These are phyloP conservation scores for Lentinula sp. DNA, from an alignment of 768 basidiomycete genomes.

Conservation along the genomic window DNA sequence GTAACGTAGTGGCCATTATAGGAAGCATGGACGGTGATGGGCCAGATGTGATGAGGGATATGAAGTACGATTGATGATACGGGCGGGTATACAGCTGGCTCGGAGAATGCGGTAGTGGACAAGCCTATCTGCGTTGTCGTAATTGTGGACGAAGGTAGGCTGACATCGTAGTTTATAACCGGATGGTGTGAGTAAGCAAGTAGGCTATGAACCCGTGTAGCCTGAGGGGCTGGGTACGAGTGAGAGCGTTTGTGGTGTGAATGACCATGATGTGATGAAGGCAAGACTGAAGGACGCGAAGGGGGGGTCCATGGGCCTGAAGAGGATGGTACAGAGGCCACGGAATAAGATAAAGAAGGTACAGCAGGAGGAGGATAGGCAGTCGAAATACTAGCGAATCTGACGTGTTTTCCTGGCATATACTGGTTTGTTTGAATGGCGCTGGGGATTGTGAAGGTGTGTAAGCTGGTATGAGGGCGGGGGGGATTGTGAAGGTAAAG, in stretches of 20 bases:
- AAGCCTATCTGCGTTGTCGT: slow-evolving; percentile 10
- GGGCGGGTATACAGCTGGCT: slow-evolving; percentile 36
- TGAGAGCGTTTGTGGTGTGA: background rate
- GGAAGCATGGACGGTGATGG: slow-evolving; percentile 9
- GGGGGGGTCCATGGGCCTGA: background rate
- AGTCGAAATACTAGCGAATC: slow-evolving; percentile 2
- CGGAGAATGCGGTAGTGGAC: slow-evolving; percentile 26
- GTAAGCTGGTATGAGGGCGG: background rate
- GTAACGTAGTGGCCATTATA: slow-evolving; percentile 27
- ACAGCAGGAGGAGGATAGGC: background rate
- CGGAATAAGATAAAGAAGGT: slow-evolving; percentile 2
- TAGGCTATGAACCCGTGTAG: background rate
- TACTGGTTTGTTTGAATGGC: background rate
- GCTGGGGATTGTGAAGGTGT: background rate
- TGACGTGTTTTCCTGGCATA: slow-evolving; percentile 6
- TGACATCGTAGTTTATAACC: slow-evolving; percentile 30
- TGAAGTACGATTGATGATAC: slow-evolving; percentile 26
- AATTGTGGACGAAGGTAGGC: slow-evolving; percentile 24
- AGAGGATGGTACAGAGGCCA: background rate
- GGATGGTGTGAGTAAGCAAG: slow-evolving; percentile 26
- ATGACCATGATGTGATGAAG: background rate
- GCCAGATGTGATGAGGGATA: slow-evolving; percentile 18
- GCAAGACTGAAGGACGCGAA: background rate
- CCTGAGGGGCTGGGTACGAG: background rate
- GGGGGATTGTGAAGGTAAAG: background rate